Evolutionary conservation across 306 rosid species (phyloP).

Genomic region (Quercus alba): DNA sequence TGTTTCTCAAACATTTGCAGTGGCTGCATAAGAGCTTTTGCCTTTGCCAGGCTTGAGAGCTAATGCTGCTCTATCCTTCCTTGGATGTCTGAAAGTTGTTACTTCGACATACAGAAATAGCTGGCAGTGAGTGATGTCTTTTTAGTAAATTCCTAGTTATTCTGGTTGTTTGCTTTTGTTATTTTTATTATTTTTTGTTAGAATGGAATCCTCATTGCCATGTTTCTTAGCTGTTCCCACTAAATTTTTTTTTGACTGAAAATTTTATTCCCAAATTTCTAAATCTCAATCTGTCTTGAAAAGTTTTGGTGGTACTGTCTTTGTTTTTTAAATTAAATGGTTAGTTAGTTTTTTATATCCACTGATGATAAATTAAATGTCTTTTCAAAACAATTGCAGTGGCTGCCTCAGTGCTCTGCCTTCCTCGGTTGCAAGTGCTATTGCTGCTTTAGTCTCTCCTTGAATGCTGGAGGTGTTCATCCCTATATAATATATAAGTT

Average conservation of each 20-base stretch:
- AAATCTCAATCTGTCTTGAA: not conserved
- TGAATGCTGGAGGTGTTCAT: no score
- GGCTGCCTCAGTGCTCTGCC: no score
- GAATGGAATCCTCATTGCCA: not conserved
- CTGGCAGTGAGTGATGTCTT: not conserved
- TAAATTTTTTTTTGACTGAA: no score
- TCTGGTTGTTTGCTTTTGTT: not conserved
- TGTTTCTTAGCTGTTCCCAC: not conserved
- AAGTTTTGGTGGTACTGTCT: not conserved
- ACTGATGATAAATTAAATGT: no score
- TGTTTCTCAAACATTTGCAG: constrained; percentile 35
- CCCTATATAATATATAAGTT: no score
- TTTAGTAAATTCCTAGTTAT: not conserved
- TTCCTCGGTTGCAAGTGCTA: no score
- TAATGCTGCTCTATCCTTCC: constrained; percentile 30
- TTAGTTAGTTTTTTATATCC: no score
- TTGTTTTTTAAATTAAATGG: not conserved
- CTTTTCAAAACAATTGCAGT: no score
- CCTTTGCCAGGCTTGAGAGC: constrained; percentile 40
- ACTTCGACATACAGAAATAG: not conserved
- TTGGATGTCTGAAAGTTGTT: constrained; percentile 18
- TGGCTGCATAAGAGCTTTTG: constrained; percentile 36
- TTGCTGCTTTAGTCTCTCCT: no score
- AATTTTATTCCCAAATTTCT: not conserved
- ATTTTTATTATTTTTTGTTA: not conserved